Evolutionary conservation across 2,329 filamentous ascomycete species (phyloP), one percentile per base, ranked within the genome.

Genomic region (Aspergillus sp.): DNA sequence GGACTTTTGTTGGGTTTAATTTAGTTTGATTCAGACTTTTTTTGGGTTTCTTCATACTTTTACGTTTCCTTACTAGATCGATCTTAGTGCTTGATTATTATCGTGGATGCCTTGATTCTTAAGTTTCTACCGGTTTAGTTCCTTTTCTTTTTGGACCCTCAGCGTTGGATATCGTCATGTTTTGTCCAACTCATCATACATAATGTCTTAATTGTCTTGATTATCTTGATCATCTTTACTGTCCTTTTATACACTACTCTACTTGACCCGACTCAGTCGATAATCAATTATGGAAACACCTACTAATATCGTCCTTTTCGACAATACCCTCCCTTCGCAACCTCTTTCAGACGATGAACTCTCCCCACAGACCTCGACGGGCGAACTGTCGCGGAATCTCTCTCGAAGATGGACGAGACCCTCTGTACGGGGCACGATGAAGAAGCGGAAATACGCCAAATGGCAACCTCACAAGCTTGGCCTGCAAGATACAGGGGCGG

Each of bases 381-480:
- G 37, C 10, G 4, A 11, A 7, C 47, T 51, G 29, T 48, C 55
- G 12, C 49, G 51, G 36, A 49, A 37, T 50, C 46, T 48, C 46
- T 50, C 51, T 48, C 38, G 44, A 37, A 42, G 52, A 44, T 51
- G 56, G 48, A 40, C 45, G 44, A 46, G 53, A 39, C 34, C 49
- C 26, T 67, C 68, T 0, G 59, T 73, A n/a, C 65, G 65, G 37
- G 61, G 65, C 12, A 64, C 66, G 37, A 58, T 70, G 11, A 54
- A 59, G 7, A 66, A 62, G 43, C 57, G 71, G 31, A 74, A 72
- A 57, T 75, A 74, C 44, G 67, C 69, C 12, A 74, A 73, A 59
- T 75, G 67, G 64, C 70, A 74, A 70, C 61, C 83, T 64, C 59
- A 83, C 60, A 61, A 77, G 70, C 75, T 82, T 44, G 78, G 77